Conservation (phyloP, 2,329 filamentous ascomycete genomes). For the Ophiocordyceps camponoti-saundersi region DNA sequence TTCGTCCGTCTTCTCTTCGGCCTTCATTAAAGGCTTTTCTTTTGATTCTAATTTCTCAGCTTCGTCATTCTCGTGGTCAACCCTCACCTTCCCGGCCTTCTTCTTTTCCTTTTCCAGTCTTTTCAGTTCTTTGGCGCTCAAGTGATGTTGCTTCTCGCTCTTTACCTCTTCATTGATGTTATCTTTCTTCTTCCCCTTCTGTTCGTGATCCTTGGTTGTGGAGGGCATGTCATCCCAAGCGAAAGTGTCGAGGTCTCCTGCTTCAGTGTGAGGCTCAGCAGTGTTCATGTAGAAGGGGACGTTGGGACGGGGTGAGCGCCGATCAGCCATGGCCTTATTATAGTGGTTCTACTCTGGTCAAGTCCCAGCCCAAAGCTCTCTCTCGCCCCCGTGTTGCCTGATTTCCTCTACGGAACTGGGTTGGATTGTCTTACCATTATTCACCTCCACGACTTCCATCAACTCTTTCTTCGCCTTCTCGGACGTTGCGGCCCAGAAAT, state of each 20-base stretch:
- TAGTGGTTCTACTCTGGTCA: constrained; percentile 23
- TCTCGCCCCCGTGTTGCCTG: constrained; percentile 25
- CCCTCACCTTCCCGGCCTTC: constrained; percentile 18
- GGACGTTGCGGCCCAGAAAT: constrained; percentile 17
- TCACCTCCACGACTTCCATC: constrained; percentile 27
- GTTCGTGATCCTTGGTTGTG: constrained; percentile 12
- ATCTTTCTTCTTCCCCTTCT: constrained; percentile 17
- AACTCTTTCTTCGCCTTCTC: constrained; percentile 33
- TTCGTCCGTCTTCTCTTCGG: not conserved
- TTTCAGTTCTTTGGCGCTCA: constrained; percentile 32
- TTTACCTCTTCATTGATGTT: constrained; percentile 20
- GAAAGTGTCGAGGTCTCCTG: constrained; percentile 18
- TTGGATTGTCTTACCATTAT: constrained; percentile 27
- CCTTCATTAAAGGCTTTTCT: not conserved
- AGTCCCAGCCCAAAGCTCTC: constrained; percentile 26
- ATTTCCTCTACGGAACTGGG: constrained; percentile 27
- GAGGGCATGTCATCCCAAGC: constrained; percentile 18
- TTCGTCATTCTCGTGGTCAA: constrained; percentile 7
- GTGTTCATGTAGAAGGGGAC: constrained; percentile 26
- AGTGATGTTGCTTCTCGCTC: constrained; percentile 24
- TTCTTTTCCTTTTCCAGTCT: constrained; percentile 32
- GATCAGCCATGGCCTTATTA: constrained; percentile 20
- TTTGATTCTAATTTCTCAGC: not conserved
- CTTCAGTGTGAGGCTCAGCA: constrained; percentile 17
- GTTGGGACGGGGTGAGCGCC: constrained; percentile 29